Evolutionary conservation across 2,329 filamentous ascomycete genomes (phyloP).

Genomic region (Phoma sp.): DNA sequence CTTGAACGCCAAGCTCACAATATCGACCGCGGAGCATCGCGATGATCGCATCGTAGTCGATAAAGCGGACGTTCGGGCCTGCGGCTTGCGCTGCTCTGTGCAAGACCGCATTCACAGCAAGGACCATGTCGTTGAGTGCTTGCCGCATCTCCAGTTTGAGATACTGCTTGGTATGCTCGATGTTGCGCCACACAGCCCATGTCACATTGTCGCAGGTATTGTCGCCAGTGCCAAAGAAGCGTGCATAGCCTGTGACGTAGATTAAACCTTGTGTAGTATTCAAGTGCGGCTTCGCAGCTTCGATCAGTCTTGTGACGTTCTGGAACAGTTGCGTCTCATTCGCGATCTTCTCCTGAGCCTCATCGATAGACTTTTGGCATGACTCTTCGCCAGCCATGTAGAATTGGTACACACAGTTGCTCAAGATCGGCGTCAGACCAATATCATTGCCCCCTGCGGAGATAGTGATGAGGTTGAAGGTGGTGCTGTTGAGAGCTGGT

Average conservation of each 20-base stretch:
- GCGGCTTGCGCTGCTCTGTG: conserved; percentile 20
- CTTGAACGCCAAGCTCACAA: conserved; percentile 34
- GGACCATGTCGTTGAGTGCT: conserved; percentile 36
- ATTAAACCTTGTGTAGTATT: conserved; percentile 30
- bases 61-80: conserved; percentile 27
- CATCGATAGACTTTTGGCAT: conserved; percentile 30
- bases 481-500: conserved; percentile 16
- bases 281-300: conserved; percentile 30
- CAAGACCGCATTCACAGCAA: conserved; percentile 31
- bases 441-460: conserved; percentile 44
- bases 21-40: conserved; percentile 28
- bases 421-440: conserved; percentile 34
- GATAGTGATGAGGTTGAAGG: conserved; percentile 38
- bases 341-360: conserved; percentile 24
- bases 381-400: conserved; percentile 30
- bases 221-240: conserved; percentile 39
- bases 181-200: conserved; percentile 37
- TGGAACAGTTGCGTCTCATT: conserved; percentile 25
- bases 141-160: conserved; percentile 31
- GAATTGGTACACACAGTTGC: conserved; percentile 42
- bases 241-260: conserved; percentile 39
- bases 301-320: conserved; percentile 28
- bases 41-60: conserved; percentile 33
- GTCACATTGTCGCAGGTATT: conserved; percentile 35
- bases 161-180: conserved; percentile 32